Evolutionary conservation across 768 basidiomycete species (phyloP).

Genomic region (Tricholoma flavovirens): DNA sequence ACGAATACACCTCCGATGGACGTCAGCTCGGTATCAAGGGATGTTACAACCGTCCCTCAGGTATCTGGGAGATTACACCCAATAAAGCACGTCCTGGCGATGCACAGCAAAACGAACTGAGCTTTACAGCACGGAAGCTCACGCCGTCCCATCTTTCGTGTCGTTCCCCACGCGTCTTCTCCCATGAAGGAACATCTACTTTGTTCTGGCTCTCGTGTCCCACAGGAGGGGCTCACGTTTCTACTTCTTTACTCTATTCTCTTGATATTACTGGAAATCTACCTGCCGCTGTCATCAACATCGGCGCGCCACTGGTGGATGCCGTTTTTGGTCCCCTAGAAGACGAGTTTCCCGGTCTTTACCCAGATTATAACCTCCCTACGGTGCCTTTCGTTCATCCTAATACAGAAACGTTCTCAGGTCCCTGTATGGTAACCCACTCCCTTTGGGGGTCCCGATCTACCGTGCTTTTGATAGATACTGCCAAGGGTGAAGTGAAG

Average conservation of each 20-base stretch:
- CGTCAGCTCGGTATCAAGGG: constrained; percentile 52
- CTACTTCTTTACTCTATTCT: constrained; percentile 45
- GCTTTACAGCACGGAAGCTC: constrained; percentile 30
- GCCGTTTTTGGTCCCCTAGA: constrained; percentile 32
- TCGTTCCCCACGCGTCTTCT: constrained; percentile 53
- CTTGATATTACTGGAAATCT: constrained; percentile 28
- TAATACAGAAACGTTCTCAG: constrained; percentile 4
- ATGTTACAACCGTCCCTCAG: constrained; percentile 55
- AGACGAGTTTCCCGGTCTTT: constrained; percentile 58
- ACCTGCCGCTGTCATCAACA: constrained; percentile 2
- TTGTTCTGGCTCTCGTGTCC: constrained; percentile 52
- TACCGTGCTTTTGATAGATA: constrained; percentile 43
- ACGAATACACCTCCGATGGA: constrained; percentile 51
- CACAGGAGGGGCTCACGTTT: constrained; percentile 55
- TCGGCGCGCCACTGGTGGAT: constrained; percentile 31
- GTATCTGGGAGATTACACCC: constrained; percentile 48
- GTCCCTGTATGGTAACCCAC: constrained; percentile 33
- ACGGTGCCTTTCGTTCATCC: constrained; percentile 32
- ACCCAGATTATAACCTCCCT: constrained; percentile 43
- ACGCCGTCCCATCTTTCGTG: constrained; percentile 41
- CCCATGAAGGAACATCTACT: constrained; percentile 14
- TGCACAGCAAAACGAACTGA: constrained; percentile 3
- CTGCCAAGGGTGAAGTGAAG: constrained; percentile 32
- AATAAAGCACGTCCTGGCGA: constrained; percentile 7
- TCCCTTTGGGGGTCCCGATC: constrained; percentile 52